Evolutionary conservation across 1,284 basidiomycete genomes (phyloP).

Genomic region (Phlebopus sp.): DNA sequence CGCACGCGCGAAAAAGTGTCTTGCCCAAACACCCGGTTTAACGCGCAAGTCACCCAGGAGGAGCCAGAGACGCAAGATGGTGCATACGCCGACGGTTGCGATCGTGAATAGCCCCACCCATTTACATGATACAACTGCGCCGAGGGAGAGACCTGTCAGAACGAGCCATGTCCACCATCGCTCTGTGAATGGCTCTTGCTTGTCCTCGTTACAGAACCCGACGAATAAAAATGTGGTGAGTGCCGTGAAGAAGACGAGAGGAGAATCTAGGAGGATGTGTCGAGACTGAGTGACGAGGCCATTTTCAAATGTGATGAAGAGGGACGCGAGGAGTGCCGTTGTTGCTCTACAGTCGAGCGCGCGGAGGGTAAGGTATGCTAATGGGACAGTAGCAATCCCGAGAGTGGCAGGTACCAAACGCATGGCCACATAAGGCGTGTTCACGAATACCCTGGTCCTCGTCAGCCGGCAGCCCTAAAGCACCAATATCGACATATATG

Average conservation of each 20-base stretch:
- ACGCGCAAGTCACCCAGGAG: conserved; percentile 87
- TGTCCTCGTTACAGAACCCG: conserved; percentile 90
- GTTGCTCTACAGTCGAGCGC: conserved; percentile 87
- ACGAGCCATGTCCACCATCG: conserved; percentile 93
- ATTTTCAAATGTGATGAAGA: conserved; percentile 96
- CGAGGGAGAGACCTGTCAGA: conserved; percentile 87
- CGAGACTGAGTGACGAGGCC: conserved; percentile 94
- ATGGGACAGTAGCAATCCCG: conserved; percentile 85
- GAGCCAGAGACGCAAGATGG: conserved; percentile 86
- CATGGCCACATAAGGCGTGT: conserved; percentile 96
- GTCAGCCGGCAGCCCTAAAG: neutral
- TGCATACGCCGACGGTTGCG: conserved; percentile 86
- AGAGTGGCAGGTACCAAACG: conserved; percentile 88
- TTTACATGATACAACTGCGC: conserved; percentile 92
- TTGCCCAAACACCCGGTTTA: conserved; percentile 69
- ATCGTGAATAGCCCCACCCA: conserved; percentile 99
- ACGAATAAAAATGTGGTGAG: conserved; percentile 87
- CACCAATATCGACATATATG: conserved; percentile 11
- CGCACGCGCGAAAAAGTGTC: conserved; percentile 87
- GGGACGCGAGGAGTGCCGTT: conserved; percentile 84
- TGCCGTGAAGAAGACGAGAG: conserved; percentile 96
- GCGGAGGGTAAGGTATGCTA: conserved; percentile 93
- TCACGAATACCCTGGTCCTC: conserved; percentile 65
- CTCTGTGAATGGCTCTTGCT: conserved; percentile 74
- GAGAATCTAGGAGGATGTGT: conserved; percentile 96